Base-by-base conservation (phyloP, 495 filamentous ascomycete genomes). In the Hypoxylon subgilvum region DNA sequence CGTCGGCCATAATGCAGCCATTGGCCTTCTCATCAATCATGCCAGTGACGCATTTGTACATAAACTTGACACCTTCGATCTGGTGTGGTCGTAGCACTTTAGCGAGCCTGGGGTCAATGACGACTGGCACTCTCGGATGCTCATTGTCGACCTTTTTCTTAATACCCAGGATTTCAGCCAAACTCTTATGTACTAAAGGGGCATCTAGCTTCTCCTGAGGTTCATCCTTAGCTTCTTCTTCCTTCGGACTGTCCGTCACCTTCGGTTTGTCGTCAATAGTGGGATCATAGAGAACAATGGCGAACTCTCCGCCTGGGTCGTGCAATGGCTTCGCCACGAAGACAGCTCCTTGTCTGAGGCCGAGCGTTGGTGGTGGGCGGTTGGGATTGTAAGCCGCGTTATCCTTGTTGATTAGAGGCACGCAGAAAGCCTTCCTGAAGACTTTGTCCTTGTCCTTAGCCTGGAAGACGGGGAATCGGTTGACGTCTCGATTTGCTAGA, bases 1-100 rank as follows among this genome's bases (percentile, higher is more conserved):
- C 94, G 69, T 99, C 94, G 60, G 94, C 94, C 94, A 99, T 99
- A 69, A 99, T 99, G 69, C 94, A 97, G 0, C 94, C 94, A 74
- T 97, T 90, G 17, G 95, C 95, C 51, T 92, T 94, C 35, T 86
- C 82, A 68, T 99, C 94, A 60, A 97, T 86, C 82, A 97, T 80
- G 4, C 94, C 94, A 18, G 93, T 97, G 14, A 91, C 91, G 70
- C 90, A 95, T 45, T 84, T 81, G 72, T 97, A 99, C 76, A 99
- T 84, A 67, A 99, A 99, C 79, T 96, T 96, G 35, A 99, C 94
- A 69, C 94, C 94, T 70, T 97, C 94, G 31, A 99, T 88, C 73
- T 99, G 94, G 87, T 99, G 94, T 6, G 94, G 94, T 22, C 94
- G 85, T 19, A 99, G 75, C 18, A 97, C 89, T 70, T 97, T 97